Evolutionary conservation across 352 stramenopile genomes (phyloP).

Genomic region (Pythium pectinolyticum): DNA sequence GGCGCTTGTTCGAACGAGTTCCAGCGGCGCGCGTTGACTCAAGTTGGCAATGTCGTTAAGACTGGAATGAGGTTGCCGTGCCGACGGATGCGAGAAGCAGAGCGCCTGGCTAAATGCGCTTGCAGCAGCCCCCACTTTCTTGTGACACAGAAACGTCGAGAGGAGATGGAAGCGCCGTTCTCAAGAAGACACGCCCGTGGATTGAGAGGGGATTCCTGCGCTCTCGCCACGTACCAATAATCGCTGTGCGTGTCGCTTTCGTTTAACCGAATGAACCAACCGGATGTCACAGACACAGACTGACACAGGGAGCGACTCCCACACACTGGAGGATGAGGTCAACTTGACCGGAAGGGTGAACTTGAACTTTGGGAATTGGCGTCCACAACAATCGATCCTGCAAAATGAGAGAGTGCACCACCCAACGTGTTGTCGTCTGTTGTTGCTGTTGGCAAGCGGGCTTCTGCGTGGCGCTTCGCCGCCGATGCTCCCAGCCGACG

Average conservation of each 20-base stretch:
- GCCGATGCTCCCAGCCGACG: too few relatives aligned
- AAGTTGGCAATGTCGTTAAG: constrained; percentile 5
- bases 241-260: constrained; percentile 7
- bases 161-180: constrained; percentile 6
- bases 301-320: not conserved
- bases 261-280: constrained; percentile 13
- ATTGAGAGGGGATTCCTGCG: constrained; percentile 1
- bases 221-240: constrained; percentile 3
- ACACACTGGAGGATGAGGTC: constrained; percentile 2
- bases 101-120: constrained; percentile 19
- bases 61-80: not conserved
- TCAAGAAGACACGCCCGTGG: not conserved
- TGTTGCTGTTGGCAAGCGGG: not conserved
- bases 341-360: constrained; percentile 10
- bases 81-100: constrained; percentile 9
- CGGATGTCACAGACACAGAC: not conserved
- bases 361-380: constrained; percentile 23
- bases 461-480: constrained; percentile 3
- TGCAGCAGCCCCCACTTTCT: constrained; percentile 16
- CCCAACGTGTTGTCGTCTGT: not conserved
- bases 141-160: not conserved
- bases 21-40: not conserved
- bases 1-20: not conserved
- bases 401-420: not conserved
- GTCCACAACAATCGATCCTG: not conserved